These are phyloP conservation scores for Fomitopsis betulina DNA, from an alignment of 1,284 basidiomycete genomes.

Conservation along the genomic window DNA sequence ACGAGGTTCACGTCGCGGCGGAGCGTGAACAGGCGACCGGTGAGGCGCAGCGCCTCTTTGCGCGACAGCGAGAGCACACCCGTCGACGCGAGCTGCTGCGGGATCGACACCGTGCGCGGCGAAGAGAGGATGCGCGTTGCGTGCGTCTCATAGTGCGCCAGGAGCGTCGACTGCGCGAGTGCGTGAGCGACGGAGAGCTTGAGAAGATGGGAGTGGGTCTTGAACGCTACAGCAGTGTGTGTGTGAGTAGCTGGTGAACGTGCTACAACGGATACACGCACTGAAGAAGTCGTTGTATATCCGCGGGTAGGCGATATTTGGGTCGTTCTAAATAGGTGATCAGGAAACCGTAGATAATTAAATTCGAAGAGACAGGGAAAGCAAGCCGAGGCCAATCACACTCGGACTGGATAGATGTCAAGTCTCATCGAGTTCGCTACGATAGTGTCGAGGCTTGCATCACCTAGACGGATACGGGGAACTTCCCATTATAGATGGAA, in stretches of 20 bases:
- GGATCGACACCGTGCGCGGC: constrained; percentile 76
- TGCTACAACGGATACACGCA: constrained; percentile 30
- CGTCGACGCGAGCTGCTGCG: constrained; percentile 77
- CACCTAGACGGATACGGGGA: too few relatives aligned
- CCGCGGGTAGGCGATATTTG: constrained; percentile 77
- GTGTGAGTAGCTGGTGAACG: background rate
- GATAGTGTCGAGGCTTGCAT: too few relatives aligned
- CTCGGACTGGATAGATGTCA: too few relatives aligned
- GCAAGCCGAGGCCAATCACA: too few relatives aligned
- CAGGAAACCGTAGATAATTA: too few relatives aligned
- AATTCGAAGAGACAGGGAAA: too few relatives aligned
- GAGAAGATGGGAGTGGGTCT: constrained; percentile 82
- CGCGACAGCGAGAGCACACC: constrained; percentile 79
- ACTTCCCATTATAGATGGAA: too few relatives aligned
- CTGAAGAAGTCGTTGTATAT: constrained; percentile 94
- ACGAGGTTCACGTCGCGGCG: constrained; percentile 90
- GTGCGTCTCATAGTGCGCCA: constrained; percentile 84
- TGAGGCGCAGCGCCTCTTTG: constrained; percentile 82
- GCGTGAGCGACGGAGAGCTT: constrained; percentile 93
- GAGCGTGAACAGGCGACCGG: constrained; percentile 82
- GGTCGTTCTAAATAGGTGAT: constrained; percentile 62
- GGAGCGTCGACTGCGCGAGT: constrained; percentile 90
- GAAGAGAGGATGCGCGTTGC: constrained; percentile 79
- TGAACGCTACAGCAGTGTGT: constrained; percentile 58
- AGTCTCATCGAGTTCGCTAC: too few relatives aligned